Evolutionary conservation across 2,329 filamentous ascomycete species (phyloP), one percentile per base, ranked within the genome.

Genomic region (Apiospora malaysiana): DNA sequence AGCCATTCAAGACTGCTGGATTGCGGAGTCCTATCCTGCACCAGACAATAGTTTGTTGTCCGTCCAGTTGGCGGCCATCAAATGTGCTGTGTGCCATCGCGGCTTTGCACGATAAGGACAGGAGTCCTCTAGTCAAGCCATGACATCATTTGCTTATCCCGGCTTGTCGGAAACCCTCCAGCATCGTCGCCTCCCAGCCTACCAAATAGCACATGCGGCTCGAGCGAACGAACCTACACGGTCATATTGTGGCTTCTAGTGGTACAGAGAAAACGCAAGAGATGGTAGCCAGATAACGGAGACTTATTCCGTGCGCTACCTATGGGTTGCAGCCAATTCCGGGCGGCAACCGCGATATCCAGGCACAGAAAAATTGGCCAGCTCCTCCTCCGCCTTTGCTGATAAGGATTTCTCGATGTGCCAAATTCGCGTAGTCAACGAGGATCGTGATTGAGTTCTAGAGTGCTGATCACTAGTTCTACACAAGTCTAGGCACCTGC

Each of bases 401-500:
- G 51, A 59, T 18, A 37, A 21, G 8, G 32, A 40, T 3, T n/a
- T 63, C 9, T 63, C 56, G 56, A 63, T 63, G 32, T 32, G 21
- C 9, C 32, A 40, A n/a, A 40, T 63, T 14, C 43, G 70, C 67
- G 67, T 56, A 63, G 27, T 21, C 18, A 18, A 63, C 2, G 7
- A 40, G 21, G 56, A 63, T 63, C 56, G 56, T 63, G 56, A 63
- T 63, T 32, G 27, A 23, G 27, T 37, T 21, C 66, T 40, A 68
- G 67, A 66, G 59, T 45, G 49, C 27, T 40, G 67, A 71, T 71
- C 59, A 37, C 42, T 47, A n/a, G 43, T 45, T 69, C 70, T 40
- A 71, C 47, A 69, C 56, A 32, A 37, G 43, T 71, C 68, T 59
- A 71, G 70, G 42, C 70, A 59, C 70, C 59, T 18, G 25, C 23